Base-by-base conservation (phyloP, 2,329 filamentous ascomycete species). In the Colletotrichum lupini region DNA sequence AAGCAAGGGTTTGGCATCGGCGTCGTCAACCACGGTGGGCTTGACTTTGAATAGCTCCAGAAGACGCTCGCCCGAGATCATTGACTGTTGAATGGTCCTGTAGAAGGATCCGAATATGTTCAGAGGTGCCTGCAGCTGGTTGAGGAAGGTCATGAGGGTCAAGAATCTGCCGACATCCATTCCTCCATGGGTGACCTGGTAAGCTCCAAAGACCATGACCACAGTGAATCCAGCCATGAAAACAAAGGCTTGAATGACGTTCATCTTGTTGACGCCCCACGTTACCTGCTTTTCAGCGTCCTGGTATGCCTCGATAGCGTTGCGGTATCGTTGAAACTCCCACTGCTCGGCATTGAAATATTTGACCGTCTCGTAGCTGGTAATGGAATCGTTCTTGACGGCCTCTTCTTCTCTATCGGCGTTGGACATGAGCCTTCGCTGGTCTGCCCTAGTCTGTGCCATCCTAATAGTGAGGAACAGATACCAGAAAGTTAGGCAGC, bases 331-430 rank as follows among this genome's bases (percentile, higher is more conserved):
- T 61, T 88, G 85, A 76, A 95, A 95, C 79, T 97, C 94, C 79
- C 93, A 95, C 2, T 90, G 86, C 79, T 96, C 94, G 8, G 94
- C 94, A 77, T 96, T 96, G 87, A 97, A 97, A 79, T 96, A 96
- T 81, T 96, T 97, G 80, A 96, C 94, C 2, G 94, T 96, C 85
- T 99, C 97, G 82, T 98, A 99, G n/a, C 95, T 97, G 75, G 97
- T 95, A 86, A 99, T 97, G 0, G 97, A 98, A 82, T 99, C 97
- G 80, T 98, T 98, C 84, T 98, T 98, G 77, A 98, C 95, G 7
- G 97, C 97, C 82, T 98, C 96, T 83, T 98, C 95, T 83, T 98
- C 95, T 75, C 97, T 90, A 77, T 97, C 95, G 16, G 95, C 94
- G 80, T 98, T 98, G 63, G 96, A 96, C 93, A 98, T 98, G 79